Conservation (phyloP, 2,329 filamentous ascomycete genomes). For the Pseudogymnoascus sp. region DNA sequence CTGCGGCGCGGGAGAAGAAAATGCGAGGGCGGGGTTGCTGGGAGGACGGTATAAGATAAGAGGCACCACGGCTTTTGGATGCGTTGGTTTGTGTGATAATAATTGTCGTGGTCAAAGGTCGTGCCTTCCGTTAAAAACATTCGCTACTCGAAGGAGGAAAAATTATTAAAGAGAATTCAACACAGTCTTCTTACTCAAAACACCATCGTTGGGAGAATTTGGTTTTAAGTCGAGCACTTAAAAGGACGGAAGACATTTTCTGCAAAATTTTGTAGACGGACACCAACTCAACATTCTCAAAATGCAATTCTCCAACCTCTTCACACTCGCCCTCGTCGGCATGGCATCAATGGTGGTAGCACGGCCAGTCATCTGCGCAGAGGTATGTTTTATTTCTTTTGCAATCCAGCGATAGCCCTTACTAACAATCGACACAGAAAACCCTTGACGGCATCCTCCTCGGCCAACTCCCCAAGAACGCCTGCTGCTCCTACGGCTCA, state of each 20-base stretch:
- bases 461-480: neutral
- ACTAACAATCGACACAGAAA: neutral
- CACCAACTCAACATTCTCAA: neutral
- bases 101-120: neutral
- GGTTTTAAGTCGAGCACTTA: neutral
- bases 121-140: neutral
- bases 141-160: neutral
- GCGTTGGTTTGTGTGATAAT: neutral
- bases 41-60: neutral
- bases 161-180: neutral
- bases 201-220: neutral
- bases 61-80: neutral
- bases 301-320: neutral
- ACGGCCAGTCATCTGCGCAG: neutral
- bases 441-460: constrained; percentile 3
- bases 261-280: neutral
- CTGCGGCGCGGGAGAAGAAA: neutral
- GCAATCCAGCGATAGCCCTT: neutral
- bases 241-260: neutral
- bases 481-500: constrained; percentile 6
- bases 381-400: neutral
- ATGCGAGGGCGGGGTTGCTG: neutral
- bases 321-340: neutral
- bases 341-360: neutral
- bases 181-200: neutral